Base-by-base conservation (phyloP, 371 early-diverging fungal genomes). In the Dichotomocladium elegans region DNA sequence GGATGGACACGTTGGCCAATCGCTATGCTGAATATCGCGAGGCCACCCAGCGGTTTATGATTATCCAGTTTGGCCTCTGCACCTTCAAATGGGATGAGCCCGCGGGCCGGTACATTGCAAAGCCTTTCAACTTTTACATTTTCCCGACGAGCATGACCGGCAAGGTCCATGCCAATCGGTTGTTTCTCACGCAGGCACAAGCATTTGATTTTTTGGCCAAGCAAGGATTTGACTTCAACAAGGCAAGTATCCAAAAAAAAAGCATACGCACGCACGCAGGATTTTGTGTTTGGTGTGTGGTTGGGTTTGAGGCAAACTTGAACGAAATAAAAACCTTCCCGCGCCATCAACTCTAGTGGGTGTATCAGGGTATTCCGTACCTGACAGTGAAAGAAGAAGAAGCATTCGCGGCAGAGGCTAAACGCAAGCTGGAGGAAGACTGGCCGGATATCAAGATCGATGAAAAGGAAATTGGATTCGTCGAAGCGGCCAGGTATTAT, bases 51-150 rank as follows among this genome's bases (percentile, higher is more conserved):
- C 58, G 77, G 0, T 91, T 83, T 54, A 58, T 74, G 3, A 80
- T 88, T 46, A 76, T 83, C 27, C 95, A 95, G 70, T 90, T 88
- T 53, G 95, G 95, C 7, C 57, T 95, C 29, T 82, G 88, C 53
- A 79, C 87, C 4, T 94, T 92, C 63, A 77, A 58, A 2, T 89
- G 87, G 85, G 79, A 81, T 46, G 75, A 63, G 12, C 53, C 52
- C 27, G 64, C 64, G 11, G 81, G 81, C 26, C 65, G 73, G 22
- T 94, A 90, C 72, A 70, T 86, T 25, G 87, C 90, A 9, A 82
- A 81, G 44, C 86, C 95, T 2, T 93, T 93, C 85, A 93, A 92
- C 61, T 90, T 91, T 59, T 91, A 89, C 64, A 73, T 93, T n/a
- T 93, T 91, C 27, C 93, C 94, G 0, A 81, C 79, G 4, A 68